Base-by-base conservation (phyloP, 2,329 filamentous ascomycete species). In the Botrytis elliptica region DNA sequence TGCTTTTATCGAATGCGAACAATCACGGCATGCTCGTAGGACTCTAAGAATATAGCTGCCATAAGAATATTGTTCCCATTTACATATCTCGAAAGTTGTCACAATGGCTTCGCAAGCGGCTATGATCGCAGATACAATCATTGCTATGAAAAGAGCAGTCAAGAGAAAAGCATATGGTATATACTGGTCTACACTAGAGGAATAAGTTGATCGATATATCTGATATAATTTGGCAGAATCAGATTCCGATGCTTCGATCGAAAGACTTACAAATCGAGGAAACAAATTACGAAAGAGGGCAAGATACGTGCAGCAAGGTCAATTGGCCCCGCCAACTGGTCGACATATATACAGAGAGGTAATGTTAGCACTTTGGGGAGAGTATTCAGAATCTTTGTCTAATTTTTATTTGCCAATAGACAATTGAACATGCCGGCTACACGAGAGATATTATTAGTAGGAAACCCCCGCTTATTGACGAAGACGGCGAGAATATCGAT, bases 201-300 rank as follows among this genome's bases (percentile, higher is more conserved):
- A 77, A 80, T 75, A 79, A 57, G n/a, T 42, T 42, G 36, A 33
- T 69, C 49, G 49, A 69, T 33, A 38, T 79, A n/a, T 52, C 40
- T 60, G 70, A 78, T 62, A 29, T 72, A 70, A 65, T 63, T 64
- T 57, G 64, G 77, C 72, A 94, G 93, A 93, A 75, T 93, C 91
- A 78, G 93, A 95, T 81, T 93, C 92, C 74, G 93, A 95, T 82
- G 90, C 90, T 75, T 88, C 89, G 72, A 90, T 94, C 78, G 87
- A 90, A 75, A 86, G 88, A 78, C 88, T 88, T 78, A 91, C 90
- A 73, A 94, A 94, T 82, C 90, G 92, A 80, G 92, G 92, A 75
- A 89, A 93, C 82, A 95, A 95, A 81, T 85, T 95, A 64, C 93
- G 94, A 85, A 92, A 90, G 82, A 88, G 89, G 78, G 90, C 93